Percentiles rank a stretch among this genome's conserved stretches.
Evolutionary conservation across 805 yeast species (phyloP).

Genomic region (Metschnikowia peoriensis): DNA sequence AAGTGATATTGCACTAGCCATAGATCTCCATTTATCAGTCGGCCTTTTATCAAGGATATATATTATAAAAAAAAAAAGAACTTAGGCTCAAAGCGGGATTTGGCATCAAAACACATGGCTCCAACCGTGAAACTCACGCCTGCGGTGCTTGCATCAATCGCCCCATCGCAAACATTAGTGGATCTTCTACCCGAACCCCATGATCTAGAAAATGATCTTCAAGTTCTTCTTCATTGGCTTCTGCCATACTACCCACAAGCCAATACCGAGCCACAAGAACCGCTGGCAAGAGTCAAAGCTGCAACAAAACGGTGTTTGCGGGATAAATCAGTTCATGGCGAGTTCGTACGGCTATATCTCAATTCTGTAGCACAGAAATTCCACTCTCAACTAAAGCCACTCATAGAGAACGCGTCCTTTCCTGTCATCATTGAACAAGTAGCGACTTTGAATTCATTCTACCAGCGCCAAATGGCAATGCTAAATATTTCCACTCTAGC

Average conservation of each 20-base stretch:
- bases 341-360: slow-evolving; percentile 32
- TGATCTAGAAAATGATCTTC: slow-evolving; percentile 37
- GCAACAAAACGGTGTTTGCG: slow-evolving; percentile 39
- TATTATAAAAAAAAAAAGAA: neutral
- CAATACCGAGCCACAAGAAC: slow-evolving; percentile 22
- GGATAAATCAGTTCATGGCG: slow-evolving; percentile 30
- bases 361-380: slow-evolving; percentile 30
- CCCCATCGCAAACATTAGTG: slow-evolving; percentile 13
- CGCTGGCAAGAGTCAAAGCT: slow-evolving; percentile 34
- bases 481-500: slow-evolving; percentile 24
- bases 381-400: slow-evolving; percentile 11
- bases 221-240: slow-evolving; percentile 32
- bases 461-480: slow-evolving; percentile 21
- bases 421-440: slow-evolving; percentile 13
- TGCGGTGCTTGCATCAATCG: slow-evolving; percentile 7
- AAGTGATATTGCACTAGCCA: neutral
- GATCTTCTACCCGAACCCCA: slow-evolving; percentile 15
- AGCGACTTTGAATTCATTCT: slow-evolving; percentile 22
- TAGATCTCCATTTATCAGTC: neutral
- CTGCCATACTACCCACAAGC: slow-evolving; percentile 25
- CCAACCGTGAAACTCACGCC: slow-evolving; percentile 8
- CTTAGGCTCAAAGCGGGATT: neutral
- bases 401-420: slow-evolving; percentile 4
- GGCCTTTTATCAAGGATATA: neutral
- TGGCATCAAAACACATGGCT: slow-evolving; percentile 2